phyloP scores from a whole-genome alignment of 495 filamentous ascomycete genomes.

The Aspergillus cavernicola region DNA sequence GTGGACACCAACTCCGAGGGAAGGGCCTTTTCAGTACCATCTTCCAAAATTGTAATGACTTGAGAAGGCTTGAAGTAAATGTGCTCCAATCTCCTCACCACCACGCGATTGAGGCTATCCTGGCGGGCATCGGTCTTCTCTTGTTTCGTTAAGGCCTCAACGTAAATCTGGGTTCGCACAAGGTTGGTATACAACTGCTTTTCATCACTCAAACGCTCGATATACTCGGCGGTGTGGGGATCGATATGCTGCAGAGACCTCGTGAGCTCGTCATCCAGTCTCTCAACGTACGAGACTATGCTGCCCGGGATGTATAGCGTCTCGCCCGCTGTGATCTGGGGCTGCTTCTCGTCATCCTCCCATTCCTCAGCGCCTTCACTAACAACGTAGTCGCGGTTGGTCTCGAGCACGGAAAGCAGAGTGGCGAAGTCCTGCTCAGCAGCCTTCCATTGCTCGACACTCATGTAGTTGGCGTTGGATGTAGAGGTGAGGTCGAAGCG shows the following conservation, averaged over 20 bases:
- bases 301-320: constrained; percentile 87
- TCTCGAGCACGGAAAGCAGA: constrained; percentile 76
- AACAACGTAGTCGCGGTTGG: constrained; percentile 72
- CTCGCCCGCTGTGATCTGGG: constrained; percentile 64
- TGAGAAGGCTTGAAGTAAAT: constrained; percentile 98
- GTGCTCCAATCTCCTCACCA: constrained; percentile 93
- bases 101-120: constrained; percentile 81
- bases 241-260: constrained; percentile 94
- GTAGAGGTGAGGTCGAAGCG: constrained; percentile 90
- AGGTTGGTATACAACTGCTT: constrained; percentile 88
- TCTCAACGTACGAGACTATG: constrained; percentile 89
- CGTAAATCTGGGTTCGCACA: constrained; percentile 79
- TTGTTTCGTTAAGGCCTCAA: constrained; percentile 70
- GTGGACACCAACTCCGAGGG: constrained; percentile 66
- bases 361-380: constrained; percentile 93
- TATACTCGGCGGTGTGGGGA: constrained; percentile 97
- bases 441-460: constrained; percentile 93
- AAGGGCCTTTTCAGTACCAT: constrained; percentile 84
- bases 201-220: constrained; percentile 90
- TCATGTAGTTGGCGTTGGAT: constrained; percentile 75
- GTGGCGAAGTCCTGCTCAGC: constrained; percentile 79
- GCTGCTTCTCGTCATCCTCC: constrained; percentile 97
- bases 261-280: constrained; percentile 96
- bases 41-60: constrained; percentile 88
- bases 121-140: constrained; percentile 69